Base-by-base conservation (phyloP, 352 stramenopile species). In the Pythium dissimile region DNA sequence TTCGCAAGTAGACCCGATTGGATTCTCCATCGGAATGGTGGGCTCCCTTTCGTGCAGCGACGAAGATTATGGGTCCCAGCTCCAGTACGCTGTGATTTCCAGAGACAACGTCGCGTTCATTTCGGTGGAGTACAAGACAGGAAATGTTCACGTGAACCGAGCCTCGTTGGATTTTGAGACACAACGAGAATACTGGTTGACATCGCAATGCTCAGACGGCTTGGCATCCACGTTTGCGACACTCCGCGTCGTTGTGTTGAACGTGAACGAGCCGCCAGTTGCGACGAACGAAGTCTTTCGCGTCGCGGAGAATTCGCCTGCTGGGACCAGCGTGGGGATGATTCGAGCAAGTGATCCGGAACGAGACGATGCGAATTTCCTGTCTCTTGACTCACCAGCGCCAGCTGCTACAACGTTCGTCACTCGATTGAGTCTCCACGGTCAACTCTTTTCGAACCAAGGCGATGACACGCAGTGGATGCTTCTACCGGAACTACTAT, bases 261-360 rank as follows among this genome's bases (percentile, higher is more conserved):
- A 88, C 21, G 62, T 84, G 10, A 84, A 88, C 50, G 77, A 85
- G 63, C 48, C 70, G 0, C 77, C 77, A 2, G 28, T 57, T 15
- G 34, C 75, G 2, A 26, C 18, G 5, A 42, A 60, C 28, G 61
- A 82, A 34, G 41, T 63, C 9, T 69, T 73, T 41, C 69, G 53
- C 4, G 26, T 85, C 0, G 16, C 43, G 13, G 77, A 88, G 44
- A 80, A 81, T 38, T 38, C 59, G n/a, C 9, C 18, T 12, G 8
- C 12, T 15, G 57, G 61, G 5, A 41, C 28, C 10, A 10, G 53
- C 2, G 31, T 73, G 0, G 66, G 56, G 1, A 34, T 10, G 1
- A 46, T 73, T 13, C 10, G 13, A 18, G 51, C 49, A 3, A 42
- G 8, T 3, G 66, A 73, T 30, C 62, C 66, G 5, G 66, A 73